Evolutionary conservation across 148 eudicot species (phyloP), one percentile per base, ranked within the genome.

Genomic region (Rheum nobile): DNA sequence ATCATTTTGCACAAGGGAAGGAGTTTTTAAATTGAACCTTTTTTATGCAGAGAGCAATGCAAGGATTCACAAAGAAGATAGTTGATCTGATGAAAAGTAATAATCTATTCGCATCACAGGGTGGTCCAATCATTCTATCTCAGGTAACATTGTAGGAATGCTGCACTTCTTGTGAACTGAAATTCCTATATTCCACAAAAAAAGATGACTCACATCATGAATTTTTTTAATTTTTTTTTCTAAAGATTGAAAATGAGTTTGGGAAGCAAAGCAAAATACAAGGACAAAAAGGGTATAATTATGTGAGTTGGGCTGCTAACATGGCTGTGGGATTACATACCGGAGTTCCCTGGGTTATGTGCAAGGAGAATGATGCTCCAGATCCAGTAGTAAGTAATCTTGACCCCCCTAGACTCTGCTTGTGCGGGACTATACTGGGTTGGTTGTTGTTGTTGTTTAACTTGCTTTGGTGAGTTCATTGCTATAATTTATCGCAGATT

Each of bases 271-370:
- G 85, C 79, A 74, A 73, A 54, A 32, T 41, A n/a, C 84, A 71
- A 73, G 98, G 96, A 24, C 77, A 75, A 73, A 88, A 84, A 44
- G 98, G 95, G n/a, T 77, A 84, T 79, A 83, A 91, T 65, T 95
- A 95, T 81, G 77, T 88, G 90, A 83, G 75, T 67, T 95, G 99
- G 98, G 99, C 99, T 26, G 99, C 96, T 7, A 85, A 85, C 52
- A 91, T 95, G 99, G 99, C 96, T 2, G 79, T 90, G 37, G 86
- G 74, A 69, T 80, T 81, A 67, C 79, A 74, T 28, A 95, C 97
- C 1, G 99, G 99, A 19, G 99, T 95, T 71, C 99, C 99, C 1
- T 95, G 99, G 99, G 86, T 89, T 46, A 95, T 95, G 99, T 95
- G 99, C 86, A 91, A 88, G 79, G 89, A 95, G 79, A 84, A 83